These are phyloP conservation scores for Exophiala aquamarina DNA, from an alignment of 2,329 filamentous ascomycete species.

Conservation along the genomic window DNA sequence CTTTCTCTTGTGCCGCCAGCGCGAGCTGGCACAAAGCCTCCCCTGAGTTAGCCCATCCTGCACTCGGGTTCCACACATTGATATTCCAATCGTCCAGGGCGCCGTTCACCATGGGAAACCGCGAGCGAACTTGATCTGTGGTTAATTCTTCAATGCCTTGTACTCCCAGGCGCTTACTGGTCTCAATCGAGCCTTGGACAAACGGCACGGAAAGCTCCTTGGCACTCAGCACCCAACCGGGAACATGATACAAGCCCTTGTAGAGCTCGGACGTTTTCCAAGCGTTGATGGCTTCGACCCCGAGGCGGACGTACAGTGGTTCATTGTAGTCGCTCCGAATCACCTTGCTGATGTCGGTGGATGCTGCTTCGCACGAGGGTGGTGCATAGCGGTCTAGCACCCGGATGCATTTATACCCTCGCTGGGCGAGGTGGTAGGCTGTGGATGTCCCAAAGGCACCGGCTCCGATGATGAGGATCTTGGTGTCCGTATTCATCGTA, in stretches of 20 bases:
- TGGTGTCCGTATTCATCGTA: slow-evolving; percentile 11
- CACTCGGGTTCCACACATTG: slow-evolving; percentile 25
- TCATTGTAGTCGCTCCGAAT: slow-evolving; percentile 28
- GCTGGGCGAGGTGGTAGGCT: slow-evolving; percentile 49
- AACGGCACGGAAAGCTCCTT: slow-evolving; percentile 22
- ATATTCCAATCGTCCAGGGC: slow-evolving; percentile 26
- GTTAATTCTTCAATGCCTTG: slow-evolving; percentile 19
- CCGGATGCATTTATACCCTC: slow-evolving; percentile 49
- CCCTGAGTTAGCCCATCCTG: slow-evolving; percentile 24
- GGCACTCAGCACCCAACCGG: slow-evolving; percentile 25
- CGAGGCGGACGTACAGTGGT: slow-evolving; percentile 25
- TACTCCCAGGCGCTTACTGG: slow-evolving; percentile 18
- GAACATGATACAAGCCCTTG: slow-evolving; percentile 23
- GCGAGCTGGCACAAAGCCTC: slow-evolving; percentile 24
- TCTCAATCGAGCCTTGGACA: slow-evolving; percentile 24
- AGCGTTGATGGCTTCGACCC: slow-evolving; percentile 20
- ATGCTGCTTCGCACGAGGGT: slow-evolving; percentile 22
- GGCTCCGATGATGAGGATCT: slow-evolving; percentile 46
- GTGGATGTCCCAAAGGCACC: slow-evolving; percentile 53
- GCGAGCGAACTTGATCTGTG: slow-evolving; percentile 1
- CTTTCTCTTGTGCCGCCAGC: slow-evolving; percentile 19
- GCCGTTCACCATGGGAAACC: slow-evolving; percentile 16
- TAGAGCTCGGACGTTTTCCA: slow-evolving; percentile 20
- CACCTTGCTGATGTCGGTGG: slow-evolving; percentile 27
- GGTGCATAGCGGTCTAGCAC: slow-evolving; percentile 37